Conservation (phyloP, 495 filamentous ascomycete genomes). For the Copromyces sp. region DNA sequence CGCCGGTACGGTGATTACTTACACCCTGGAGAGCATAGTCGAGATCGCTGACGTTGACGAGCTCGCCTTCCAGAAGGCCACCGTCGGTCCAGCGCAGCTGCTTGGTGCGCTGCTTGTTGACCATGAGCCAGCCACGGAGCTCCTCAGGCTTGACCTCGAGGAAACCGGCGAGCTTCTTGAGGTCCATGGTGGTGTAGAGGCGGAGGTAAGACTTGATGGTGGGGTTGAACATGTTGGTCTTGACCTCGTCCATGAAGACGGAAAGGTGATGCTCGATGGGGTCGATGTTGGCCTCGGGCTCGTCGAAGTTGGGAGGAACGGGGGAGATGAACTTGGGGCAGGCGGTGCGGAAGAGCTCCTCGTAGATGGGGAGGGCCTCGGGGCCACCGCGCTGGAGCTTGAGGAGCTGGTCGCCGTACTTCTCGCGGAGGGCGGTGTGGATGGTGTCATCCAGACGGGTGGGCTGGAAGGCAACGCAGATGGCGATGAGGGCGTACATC, state of each 20-base stretch:
- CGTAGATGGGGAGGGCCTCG: conserved; percentile 88
- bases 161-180: conserved; percentile 96
- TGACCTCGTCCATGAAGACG: conserved; percentile 99
- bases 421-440: conserved; percentile 93
- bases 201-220: conserved; percentile 96
- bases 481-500: conserved; percentile 98
- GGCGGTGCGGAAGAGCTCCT: conserved; percentile 88
- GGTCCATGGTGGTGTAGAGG: conserved; percentile 98
- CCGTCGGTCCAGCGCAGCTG: conserved; percentile 92
- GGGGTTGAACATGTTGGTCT: conserved; percentile 90
- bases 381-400: conserved; percentile 92
- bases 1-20: conserved; percentile 27
- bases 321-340: conserved; percentile 99
- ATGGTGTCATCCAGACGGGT: conserved; percentile 97
- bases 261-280: conserved; percentile 92
- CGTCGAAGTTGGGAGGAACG: conserved; percentile 93
- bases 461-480: conserved; percentile 95
- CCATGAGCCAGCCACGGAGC: conserved; percentile 77
- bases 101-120: conserved; percentile 97
- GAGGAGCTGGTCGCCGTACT: conserved; percentile 94
- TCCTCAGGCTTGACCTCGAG: conserved; percentile 89
- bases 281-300: conserved; percentile 87
- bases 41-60: conserved; percentile 80
- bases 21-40: conserved; percentile 94
- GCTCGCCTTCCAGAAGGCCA: conserved; percentile 81